Percentiles rank a stretch among this genome's conserved stretches.
phyloP scores from a whole-genome alignment of 2,329 filamentous ascomycete species.

The Acarospora socialis region DNA sequence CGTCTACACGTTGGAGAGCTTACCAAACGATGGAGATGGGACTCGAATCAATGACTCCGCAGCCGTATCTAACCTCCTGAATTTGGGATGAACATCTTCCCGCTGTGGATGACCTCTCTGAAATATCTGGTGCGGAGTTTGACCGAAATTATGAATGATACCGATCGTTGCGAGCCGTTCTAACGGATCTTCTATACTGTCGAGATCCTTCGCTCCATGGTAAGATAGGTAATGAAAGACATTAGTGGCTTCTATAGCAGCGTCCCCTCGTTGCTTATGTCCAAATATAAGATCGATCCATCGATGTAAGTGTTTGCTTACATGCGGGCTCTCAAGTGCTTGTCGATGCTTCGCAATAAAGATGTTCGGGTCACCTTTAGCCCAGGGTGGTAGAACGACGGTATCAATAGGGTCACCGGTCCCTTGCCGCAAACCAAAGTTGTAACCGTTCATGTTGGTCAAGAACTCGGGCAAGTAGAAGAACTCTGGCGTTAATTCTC shows the following conservation, averaged over 20 bases:
- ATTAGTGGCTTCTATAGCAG: slow-evolving; percentile 79
- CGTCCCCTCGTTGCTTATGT: slow-evolving; percentile 82
- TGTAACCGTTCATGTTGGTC: slow-evolving; percentile 84
- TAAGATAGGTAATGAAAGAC: slow-evolving; percentile 96
- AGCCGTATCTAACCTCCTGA: slow-evolving; percentile 60
- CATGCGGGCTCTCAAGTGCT: slow-evolving; percentile 82
- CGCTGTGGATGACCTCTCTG: slow-evolving; percentile 62
- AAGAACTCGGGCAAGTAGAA: slow-evolving; percentile 94
- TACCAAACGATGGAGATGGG: slow-evolving; percentile 61
- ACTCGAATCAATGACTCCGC: slow-evolving; percentile 63
- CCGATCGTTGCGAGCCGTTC: slow-evolving; percentile 81
- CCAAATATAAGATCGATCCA: slow-evolving; percentile 98
- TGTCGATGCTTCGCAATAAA: slow-evolving; percentile 95
- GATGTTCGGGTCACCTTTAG: slow-evolving; percentile 86
- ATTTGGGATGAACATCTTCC: slow-evolving; percentile 51
- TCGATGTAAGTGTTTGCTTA: slow-evolving; percentile 74
- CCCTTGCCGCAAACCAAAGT: slow-evolving; percentile 79
- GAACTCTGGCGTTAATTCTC: slow-evolving; percentile 91
- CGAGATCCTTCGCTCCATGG: slow-evolving; percentile 80
- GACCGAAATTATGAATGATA: slow-evolving; percentile 97
- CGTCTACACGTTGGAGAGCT: too few species aligned
- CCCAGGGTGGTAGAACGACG: slow-evolving; percentile 87
- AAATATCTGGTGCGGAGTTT: slow-evolving; percentile 93
- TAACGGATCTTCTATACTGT: slow-evolving; percentile 75
- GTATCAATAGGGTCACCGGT: slow-evolving; percentile 66